phyloP scores from a whole-genome alignment of 371 early-diverging fungal genomes.

The Apophysomyces elegans region DNA sequence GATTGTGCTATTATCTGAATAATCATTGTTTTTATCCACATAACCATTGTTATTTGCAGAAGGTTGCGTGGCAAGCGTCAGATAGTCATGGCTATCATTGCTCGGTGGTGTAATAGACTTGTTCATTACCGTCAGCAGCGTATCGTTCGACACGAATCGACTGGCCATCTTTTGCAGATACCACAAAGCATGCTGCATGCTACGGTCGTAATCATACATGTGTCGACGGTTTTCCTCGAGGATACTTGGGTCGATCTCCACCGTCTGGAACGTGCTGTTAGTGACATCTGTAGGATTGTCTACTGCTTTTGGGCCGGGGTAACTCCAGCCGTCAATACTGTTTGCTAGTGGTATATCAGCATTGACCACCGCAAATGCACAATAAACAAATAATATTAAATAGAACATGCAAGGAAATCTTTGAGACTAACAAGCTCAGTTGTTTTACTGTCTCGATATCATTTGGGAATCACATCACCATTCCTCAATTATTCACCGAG shows the following conservation, averaged over 20 bases:
- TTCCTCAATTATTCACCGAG: background rate
- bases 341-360: background rate
- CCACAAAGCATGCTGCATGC: constrained; percentile 33
- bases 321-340: constrained; percentile 20
- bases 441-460: no score
- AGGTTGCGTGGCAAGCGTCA: constrained; percentile 57
- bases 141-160: constrained; percentile 30
- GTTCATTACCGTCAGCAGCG: constrained; percentile 51
- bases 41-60: constrained; percentile 58
- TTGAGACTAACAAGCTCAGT: no score
- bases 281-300: constrained; percentile 18
- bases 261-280: constrained; percentile 13
- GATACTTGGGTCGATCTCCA: background rate
- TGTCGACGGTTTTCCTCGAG: constrained; percentile 25
- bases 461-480: no score
- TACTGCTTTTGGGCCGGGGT: constrained; percentile 22
- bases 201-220: constrained; percentile 27
- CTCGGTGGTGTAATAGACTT: constrained; percentile 50
- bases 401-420: background rate
- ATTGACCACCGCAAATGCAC: background rate
- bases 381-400: background rate
- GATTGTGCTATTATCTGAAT: constrained; percentile 52
- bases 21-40: constrained; percentile 49
- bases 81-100: constrained; percentile 56
- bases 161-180: constrained; percentile 26